Percentiles rank a stretch among this genome's conserved stretches.
phyloP scores from a whole-genome alignment of 2,329 filamentous ascomycete species.

The Hymenotorrendiella dingleyae region DNA sequence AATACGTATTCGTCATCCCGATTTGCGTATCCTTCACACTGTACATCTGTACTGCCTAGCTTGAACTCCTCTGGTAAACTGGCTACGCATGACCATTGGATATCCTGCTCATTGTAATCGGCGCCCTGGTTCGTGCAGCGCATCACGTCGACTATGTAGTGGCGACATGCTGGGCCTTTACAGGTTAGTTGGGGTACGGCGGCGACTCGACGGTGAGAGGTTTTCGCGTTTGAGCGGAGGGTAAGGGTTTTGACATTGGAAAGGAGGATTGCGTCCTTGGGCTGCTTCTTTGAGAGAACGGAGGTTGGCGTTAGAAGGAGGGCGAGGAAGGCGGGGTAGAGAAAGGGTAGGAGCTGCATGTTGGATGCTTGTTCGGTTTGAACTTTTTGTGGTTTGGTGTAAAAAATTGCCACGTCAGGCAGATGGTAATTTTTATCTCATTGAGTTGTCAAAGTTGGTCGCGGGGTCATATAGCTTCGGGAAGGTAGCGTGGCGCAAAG shows the following conservation, averaged over 20 bases:
- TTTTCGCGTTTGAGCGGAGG: constrained; percentile 60
- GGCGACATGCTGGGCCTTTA: constrained; percentile 46
- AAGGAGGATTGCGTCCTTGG: constrained; percentile 48
- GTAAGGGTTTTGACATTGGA: constrained; percentile 72
- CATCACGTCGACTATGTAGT: constrained; percentile 71
- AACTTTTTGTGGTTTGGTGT: background rate
- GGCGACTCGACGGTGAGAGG: constrained; percentile 68
- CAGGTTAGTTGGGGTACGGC: constrained; percentile 77
- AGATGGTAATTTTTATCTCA: background rate
- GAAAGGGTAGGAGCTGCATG: constrained; percentile 21
- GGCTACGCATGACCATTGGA: constrained; percentile 84
- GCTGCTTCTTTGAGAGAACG: constrained; percentile 15
- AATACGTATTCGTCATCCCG: constrained; percentile 80
- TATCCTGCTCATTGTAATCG: constrained; percentile 71
- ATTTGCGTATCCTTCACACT: constrained; percentile 81
- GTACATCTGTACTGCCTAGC: constrained; percentile 80
- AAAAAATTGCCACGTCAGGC: background rate
- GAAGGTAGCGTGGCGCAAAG: constrained; percentile 7
- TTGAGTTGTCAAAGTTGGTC: background rate
- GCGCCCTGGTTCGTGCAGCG: constrained; percentile 82
- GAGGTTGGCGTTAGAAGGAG: constrained; percentile 27
- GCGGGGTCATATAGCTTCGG: background rate
- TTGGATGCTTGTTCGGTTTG: constrained; percentile 3
- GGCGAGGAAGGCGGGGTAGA: constrained; percentile 20
- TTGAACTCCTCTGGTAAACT: constrained; percentile 54